These are phyloP conservation scores for Suillus occidentalis DNA, from an alignment of 768 basidiomycete species.

Conservation along the genomic window DNA sequence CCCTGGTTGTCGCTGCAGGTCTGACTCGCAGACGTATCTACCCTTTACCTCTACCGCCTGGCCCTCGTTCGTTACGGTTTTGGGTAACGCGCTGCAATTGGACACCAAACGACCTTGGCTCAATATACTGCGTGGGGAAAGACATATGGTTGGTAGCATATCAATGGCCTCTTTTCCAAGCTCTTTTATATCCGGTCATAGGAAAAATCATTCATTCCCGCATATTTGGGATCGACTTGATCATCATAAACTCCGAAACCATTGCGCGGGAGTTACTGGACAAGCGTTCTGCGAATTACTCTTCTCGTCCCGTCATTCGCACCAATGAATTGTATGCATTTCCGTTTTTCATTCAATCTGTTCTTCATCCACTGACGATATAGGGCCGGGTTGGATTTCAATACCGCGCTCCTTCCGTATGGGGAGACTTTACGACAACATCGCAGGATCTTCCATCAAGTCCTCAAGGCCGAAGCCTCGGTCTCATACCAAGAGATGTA, in stretches of 20 bases:
- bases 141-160: conserved; percentile 40
- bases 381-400: conserved; percentile 3
- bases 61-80: conserved; percentile 44
- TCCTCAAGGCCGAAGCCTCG: conserved; percentile 20
- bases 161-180: neutral
- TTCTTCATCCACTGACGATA: neutral
- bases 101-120: conserved; percentile 39
- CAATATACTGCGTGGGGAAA: conserved; percentile 43
- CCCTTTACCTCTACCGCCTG: conserved; percentile 39
- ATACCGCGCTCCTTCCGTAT: conserved; percentile 7
- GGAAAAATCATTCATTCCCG: conserved; percentile 33
- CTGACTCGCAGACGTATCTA: neutral
- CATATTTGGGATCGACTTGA: conserved; percentile 26
- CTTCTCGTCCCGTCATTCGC: conserved; percentile 31
- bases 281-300: conserved; percentile 38
- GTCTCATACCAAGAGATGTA: conserved; percentile 17
- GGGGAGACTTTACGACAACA: conserved; percentile 22
- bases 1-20: neutral
- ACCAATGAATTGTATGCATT: conserved; percentile 6
- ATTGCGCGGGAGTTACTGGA: conserved; percentile 37
- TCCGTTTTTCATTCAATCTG: neutral
- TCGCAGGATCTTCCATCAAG: conserved; percentile 24
- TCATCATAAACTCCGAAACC: conserved; percentile 36
- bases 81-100: conserved; percentile 52
- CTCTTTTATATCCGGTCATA: neutral